Percentiles rank a stretch among this genome's conserved stretches.
Conservation (phyloP, 2,329 filamentous ascomycete species). For the Trichoderma breve region DNA sequence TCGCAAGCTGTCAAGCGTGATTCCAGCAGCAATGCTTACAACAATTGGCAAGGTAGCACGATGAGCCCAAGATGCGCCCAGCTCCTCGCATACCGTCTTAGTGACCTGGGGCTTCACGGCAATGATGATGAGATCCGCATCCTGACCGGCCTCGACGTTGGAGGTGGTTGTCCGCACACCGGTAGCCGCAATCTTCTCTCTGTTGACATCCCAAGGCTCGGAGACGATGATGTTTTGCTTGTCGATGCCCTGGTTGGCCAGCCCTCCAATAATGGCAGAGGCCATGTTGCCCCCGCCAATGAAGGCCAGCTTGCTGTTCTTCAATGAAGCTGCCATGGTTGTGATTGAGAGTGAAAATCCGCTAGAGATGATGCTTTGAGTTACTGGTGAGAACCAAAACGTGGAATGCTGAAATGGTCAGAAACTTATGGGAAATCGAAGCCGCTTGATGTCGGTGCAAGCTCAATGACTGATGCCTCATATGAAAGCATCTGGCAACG, state of each 20-base stretch:
- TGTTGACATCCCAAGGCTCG: slow-evolving; percentile 54
- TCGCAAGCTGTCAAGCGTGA: slow-evolving; percentile 44
- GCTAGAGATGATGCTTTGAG: neutral
- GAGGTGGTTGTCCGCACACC: slow-evolving; percentile 47
- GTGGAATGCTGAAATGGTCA: neutral
- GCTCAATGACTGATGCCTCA: neutral
- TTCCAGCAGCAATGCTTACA: slow-evolving; percentile 50
- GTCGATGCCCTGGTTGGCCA: slow-evolving; percentile 43
- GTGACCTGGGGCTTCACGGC: slow-evolving; percentile 53
- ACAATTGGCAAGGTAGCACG: slow-evolving; percentile 41
- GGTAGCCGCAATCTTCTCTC: slow-evolving; percentile 45
- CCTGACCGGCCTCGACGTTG: slow-evolving; percentile 44
- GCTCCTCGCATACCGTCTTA: slow-evolving; percentile 46
- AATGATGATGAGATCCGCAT: slow-evolving; percentile 48
- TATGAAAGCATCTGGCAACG: neutral
- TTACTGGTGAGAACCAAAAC: neutral
- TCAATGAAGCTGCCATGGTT: slow-evolving; percentile 30
- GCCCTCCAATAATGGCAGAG: slow-evolving; percentile 50
- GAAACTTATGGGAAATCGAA: neutral
- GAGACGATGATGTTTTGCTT: slow-evolving; percentile 47
- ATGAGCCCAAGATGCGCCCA: slow-evolving; percentile 39
- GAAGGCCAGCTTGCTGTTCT: slow-evolving; percentile 37
- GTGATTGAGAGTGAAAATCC: neutral
- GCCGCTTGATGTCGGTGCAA: slow-evolving; percentile 10
- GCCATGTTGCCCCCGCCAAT: slow-evolving; percentile 53